Base-by-base conservation (phyloP, 108 stramenopile genomes). In the Cyclotella atomus region DNA sequence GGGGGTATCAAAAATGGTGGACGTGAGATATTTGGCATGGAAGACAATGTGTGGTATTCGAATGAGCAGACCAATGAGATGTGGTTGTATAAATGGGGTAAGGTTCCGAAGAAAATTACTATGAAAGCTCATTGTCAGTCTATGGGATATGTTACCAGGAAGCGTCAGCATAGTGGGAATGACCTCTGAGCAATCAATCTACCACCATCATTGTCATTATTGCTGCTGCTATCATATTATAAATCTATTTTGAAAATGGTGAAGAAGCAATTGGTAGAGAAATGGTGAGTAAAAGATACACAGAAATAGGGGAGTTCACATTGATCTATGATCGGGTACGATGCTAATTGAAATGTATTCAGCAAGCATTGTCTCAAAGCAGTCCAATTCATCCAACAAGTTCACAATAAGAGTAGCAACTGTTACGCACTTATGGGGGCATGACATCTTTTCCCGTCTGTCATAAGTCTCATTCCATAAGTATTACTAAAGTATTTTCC, bases 51-150 rank as follows among this genome's bases (percentile, higher is more conserved):
- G 15, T 66, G 65, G 65, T 27, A 47, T 14, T 53, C 14, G 27
- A 33, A 66, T 29, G 21, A 50, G 27, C 15, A 53, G 24, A 47
- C 47, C 6, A 16, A 47, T 0, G 49, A 45, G 3, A 17, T 66
- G 49, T 66, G 65, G 65, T 47, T 53, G 12, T 66, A 53, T 19
- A 52, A 66, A 53, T 66, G 65, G 65, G 65, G 63, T 15, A 21
- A 59, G 1, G 29, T 33, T 29, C 57, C 57, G 3, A 59, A 57
- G n/a, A 19, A 28, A 56, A 28, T 28, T 15, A 12, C 23, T 28
- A 28, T 28, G 54, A 28, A 56, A 24, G 54, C 28, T 24, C 10
- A 3, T 5, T 16, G 21, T 28, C n/a, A 28, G 54, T 24, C 54
- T 24, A 16, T 56, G 0, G 54, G 28, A 3, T 28, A 21, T 56